Evolutionary conservation across 2,329 filamentous ascomycete species (phyloP).

Genomic region (Elsinoe necatrix): DNA sequence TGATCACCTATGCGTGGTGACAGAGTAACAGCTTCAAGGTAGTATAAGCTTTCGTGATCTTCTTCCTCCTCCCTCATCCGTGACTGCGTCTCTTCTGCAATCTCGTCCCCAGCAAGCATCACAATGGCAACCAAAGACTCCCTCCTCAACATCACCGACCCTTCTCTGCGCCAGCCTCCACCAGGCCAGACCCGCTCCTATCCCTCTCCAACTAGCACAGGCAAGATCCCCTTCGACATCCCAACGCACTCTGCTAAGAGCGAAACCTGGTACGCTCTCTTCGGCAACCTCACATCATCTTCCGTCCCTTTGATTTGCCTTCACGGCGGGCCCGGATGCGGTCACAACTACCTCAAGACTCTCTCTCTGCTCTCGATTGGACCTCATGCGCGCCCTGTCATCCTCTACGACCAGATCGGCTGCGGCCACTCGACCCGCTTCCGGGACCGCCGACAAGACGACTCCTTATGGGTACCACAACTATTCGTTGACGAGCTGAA

Average conservation of each 20-base stretch:
- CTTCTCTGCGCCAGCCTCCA: slow-evolving; percentile 15
- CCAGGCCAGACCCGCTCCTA: slow-evolving; percentile 22
- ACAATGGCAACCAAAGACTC: slow-evolving; percentile 1
- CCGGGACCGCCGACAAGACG: slow-evolving; percentile 37
- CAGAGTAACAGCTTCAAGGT: neutral
- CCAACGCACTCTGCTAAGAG: slow-evolving; percentile 29
- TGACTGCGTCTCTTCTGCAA: neutral
- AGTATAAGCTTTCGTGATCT: neutral
- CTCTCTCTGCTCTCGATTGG: slow-evolving; percentile 32
- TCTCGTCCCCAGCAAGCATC: neutral
- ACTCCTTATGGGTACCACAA: slow-evolving; percentile 40
- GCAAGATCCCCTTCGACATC: slow-evolving; percentile 28
- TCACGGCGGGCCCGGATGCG: slow-evolving; percentile 42
- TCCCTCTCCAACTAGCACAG: slow-evolving; percentile 23
- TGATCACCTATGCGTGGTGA: neutral
- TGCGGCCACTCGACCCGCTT: slow-evolving; percentile 44
- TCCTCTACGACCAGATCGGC: slow-evolving; percentile 50
- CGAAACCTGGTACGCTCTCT: slow-evolving; percentile 35
- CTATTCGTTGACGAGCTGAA: slow-evolving; percentile 45
- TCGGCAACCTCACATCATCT: slow-evolving; percentile 28
- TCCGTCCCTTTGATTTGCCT: slow-evolving; percentile 31
- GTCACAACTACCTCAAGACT: slow-evolving; percentile 30
- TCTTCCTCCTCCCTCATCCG: neutral
- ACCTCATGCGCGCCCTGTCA: slow-evolving; percentile 35
- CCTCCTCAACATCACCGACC: slow-evolving; percentile 9